phyloP scores from a whole-genome alignment of 140 eudicot genomes.

The Anethum foeniculum region DNA sequence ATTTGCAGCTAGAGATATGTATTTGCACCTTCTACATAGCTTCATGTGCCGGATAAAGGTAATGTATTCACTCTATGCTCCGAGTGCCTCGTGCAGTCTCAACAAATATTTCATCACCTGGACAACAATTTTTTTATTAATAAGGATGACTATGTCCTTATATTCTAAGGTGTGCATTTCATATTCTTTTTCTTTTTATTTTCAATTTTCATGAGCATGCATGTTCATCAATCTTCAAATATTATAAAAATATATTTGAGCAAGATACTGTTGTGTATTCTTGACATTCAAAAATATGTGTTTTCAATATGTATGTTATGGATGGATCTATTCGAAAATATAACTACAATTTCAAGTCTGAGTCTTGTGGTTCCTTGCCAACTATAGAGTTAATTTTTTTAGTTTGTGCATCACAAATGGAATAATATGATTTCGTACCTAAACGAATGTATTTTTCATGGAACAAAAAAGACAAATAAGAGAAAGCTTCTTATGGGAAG shows the following conservation, averaged over 20 bases:
- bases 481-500: too few species aligned
- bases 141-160: constrained; percentile 76
- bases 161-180: constrained; percentile 61
- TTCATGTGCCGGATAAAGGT: constrained; percentile 59
- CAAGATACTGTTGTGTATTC: neutral
- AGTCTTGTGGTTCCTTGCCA: too few species aligned
- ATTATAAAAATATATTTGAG: neutral
- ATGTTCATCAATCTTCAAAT: neutral
- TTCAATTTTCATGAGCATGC: neutral
- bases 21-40: constrained; percentile 67
- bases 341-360: too few species aligned
- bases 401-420: too few species aligned
- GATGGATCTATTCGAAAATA: too few species aligned
- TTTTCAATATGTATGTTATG: too few species aligned
- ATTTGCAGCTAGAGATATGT: too few species aligned
- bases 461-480: too few species aligned
- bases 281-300: too few species aligned
- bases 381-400: too few species aligned
- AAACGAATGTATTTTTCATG: too few species aligned
- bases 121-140: constrained; percentile 70
- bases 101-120: constrained; percentile 94
- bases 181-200: neutral
- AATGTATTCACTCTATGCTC: constrained; percentile 66
- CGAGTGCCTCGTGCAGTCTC: constrained; percentile 68
- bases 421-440: too few species aligned